A percentile compares a stretch with the other conserved stretches of the same genome.
phyloP scores from a whole-genome alignment of 2,329 filamentous ascomycete species.

The Alternaria sp. region DNA sequence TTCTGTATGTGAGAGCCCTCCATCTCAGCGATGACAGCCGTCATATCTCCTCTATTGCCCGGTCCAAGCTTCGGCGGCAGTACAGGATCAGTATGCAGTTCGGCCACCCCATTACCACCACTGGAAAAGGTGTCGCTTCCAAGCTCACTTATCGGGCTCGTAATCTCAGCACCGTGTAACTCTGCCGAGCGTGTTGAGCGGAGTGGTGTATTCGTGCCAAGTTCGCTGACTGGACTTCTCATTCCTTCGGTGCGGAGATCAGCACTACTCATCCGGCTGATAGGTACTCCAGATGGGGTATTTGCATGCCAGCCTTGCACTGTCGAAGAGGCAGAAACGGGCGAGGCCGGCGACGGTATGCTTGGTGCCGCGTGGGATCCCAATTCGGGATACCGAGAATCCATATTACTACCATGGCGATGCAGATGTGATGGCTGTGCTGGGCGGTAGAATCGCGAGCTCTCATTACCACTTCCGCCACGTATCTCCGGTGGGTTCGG shows the following conservation, averaged over 20 bases:
- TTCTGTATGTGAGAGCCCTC: neutral
- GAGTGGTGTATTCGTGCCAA: neutral
- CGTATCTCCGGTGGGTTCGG: neutral
- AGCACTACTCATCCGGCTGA: neutral
- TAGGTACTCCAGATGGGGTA: neutral
- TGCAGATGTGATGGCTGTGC: neutral
- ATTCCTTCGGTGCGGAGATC: neutral
- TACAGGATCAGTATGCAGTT: neutral
- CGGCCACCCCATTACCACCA: neutral
- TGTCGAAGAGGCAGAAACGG: neutral
- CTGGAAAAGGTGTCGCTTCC: neutral
- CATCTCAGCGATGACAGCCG: neutral
- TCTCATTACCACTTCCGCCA: neutral
- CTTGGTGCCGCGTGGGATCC: neutral
- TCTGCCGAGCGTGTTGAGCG: constrained; percentile 1
- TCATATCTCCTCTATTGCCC: neutral
- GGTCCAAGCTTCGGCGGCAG: neutral
- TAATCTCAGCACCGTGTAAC: neutral
- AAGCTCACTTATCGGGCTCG: neutral
- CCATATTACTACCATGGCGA: neutral
- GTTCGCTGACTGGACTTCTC: neutral
- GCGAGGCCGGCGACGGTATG: neutral
- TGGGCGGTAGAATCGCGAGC: neutral
- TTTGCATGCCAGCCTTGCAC: neutral
- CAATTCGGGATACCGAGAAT: neutral